Conservation (phyloP, 2,329 filamentous ascomycete species). For the Gyromitra esculenta region DNA sequence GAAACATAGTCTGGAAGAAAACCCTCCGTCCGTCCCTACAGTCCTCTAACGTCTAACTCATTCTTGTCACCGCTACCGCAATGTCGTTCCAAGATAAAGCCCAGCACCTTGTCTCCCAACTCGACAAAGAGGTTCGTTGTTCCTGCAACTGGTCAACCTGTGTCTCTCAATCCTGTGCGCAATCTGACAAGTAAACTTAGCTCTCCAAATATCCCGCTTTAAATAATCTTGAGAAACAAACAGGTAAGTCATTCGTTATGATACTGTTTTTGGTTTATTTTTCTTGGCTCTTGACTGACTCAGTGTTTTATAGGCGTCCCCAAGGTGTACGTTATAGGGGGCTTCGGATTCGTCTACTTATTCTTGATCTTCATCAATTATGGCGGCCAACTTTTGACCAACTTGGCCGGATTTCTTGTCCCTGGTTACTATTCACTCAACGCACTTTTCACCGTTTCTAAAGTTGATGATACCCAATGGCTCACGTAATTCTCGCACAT, state of each 20-base stretch:
- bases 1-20: not conserved
- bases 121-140: constrained; percentile 80
- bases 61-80: constrained; percentile 59
- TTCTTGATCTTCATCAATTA: constrained; percentile 94
- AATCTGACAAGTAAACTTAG: constrained; percentile 63
- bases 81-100: constrained; percentile 82
- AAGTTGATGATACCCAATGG: constrained; percentile 84
- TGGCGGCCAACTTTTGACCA: constrained; percentile 85
- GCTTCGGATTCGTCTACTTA: constrained; percentile 77
- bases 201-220: constrained; percentile 85
- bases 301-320: constrained; percentile 66
- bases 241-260: constrained; percentile 60
- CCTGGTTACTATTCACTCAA: constrained; percentile 85
- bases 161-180: not conserved
- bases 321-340: constrained; percentile 85
- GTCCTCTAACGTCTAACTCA: constrained; percentile 44
- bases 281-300: constrained; percentile 20
- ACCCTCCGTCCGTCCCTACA: not conserved
- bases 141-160: constrained; percentile 8
- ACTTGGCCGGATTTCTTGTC: constrained; percentile 83
- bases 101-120: constrained; percentile 78
- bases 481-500: constrained; percentile 68
- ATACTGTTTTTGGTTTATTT: not conserved
- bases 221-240: constrained; percentile 86
- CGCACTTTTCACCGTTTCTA: constrained; percentile 76